phyloP scores from a whole-genome alignment of 306 rosid genomes.

The Adenanthera pavonina region DNA sequence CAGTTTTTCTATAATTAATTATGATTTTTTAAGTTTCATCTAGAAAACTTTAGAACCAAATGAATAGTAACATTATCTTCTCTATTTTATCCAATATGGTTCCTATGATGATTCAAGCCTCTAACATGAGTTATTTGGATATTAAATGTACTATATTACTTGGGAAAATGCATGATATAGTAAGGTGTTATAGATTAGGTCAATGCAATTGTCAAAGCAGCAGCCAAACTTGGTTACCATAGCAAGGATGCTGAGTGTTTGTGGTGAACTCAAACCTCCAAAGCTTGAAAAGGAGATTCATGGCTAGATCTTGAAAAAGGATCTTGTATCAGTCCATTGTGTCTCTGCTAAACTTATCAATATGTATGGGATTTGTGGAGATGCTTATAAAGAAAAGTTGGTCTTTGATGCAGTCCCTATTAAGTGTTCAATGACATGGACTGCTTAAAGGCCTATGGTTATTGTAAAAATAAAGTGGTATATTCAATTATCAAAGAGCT shows the following conservation, averaged over 20 bases:
- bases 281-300: conserved; percentile 83
- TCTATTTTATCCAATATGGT: too few species aligned
- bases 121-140: too few species aligned
- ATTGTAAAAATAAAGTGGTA: too few species aligned
- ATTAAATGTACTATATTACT: too few species aligned
- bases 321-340: conserved; percentile 55
- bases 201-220: conserved; percentile 69
- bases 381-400: conserved; percentile 51
- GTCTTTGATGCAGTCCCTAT: conserved; percentile 59
- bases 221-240: conserved; percentile 73
- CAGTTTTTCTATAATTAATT: too few species aligned
- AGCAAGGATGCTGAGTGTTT: conserved; percentile 64
- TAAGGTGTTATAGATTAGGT: conserved; percentile 39
- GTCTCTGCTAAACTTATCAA: conserved; percentile 69
- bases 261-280: conserved; percentile 53
- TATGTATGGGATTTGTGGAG: conserved; percentile 70
- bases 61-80: too few species aligned
- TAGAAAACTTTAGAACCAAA: too few species aligned
- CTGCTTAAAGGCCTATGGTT: conserved; percentile 74
- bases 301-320: conserved; percentile 68
- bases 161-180: too few species aligned
- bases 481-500: too few species aligned
- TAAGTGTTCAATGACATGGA: conserved; percentile 84
- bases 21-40: too few species aligned
- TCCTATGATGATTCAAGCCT: too few species aligned